These are phyloP conservation scores for Ceratocystis alfenasii DNA, from an alignment of 2,329 filamentous ascomycete genomes.

Conservation along the genomic window DNA sequence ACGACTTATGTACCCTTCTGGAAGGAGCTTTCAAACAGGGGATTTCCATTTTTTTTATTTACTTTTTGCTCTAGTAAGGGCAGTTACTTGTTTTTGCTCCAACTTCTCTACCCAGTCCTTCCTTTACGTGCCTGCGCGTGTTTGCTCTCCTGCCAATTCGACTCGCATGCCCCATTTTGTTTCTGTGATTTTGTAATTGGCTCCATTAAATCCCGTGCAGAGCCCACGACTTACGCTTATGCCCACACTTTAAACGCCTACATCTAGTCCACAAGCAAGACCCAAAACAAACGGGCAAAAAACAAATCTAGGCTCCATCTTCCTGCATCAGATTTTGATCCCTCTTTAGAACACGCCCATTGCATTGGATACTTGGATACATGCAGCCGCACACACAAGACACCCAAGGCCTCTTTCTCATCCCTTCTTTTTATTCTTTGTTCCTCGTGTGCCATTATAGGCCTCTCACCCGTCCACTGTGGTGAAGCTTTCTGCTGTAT, in stretches of 20 bases:
- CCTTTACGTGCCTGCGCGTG: slow-evolving; percentile 2
- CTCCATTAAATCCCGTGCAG: not conserved
- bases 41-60: no score
- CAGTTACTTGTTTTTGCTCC: not conserved
- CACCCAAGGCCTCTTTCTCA: slow-evolving; percentile 6
- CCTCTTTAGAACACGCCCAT: slow-evolving; percentile 13
- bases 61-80: not conserved
- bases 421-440: slow-evolving; percentile 12
- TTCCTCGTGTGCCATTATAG: not conserved
- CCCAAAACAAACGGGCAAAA: slow-evolving; percentile 11
- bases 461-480: not conserved
- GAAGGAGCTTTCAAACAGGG: slow-evolving; percentile 1
- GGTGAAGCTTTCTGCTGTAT: not conserved
- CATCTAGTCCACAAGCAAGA: not conserved
- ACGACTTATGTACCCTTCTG: not conserved
- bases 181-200: not conserved
- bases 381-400: slow-evolving; percentile 3
- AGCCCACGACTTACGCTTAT: no score
- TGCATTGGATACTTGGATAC: not conserved
- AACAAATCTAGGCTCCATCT: slow-evolving; percentile 21
- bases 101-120: not conserved
- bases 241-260: no score
- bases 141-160: not conserved
- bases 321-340: slow-evolving; percentile 19
- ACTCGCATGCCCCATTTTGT: not conserved